Evolutionary conservation across 176 grass and related monocot genomes (phyloP).

Genomic region (Zoysia pacifica): DNA sequence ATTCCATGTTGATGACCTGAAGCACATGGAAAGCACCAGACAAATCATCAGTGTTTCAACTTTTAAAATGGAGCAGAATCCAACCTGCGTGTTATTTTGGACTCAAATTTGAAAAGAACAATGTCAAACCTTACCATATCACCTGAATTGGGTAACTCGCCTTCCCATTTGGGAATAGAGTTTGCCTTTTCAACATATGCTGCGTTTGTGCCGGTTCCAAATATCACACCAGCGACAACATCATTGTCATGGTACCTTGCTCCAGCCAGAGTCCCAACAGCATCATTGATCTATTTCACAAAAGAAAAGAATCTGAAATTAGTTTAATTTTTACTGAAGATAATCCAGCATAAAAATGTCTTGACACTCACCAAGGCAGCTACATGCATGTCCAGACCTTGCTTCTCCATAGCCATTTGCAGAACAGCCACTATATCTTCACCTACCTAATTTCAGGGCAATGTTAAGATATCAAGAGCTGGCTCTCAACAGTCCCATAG

Average conservation of each 20-base stretch:
- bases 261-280: conserved; percentile 84
- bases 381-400: conserved; percentile 82
- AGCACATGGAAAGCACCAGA: conserved; percentile 12
- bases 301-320: conserved; percentile 23
- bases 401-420: conserved; percentile 64
- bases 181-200: conserved; percentile 83
- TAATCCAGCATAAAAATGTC: neutral
- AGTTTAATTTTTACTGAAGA: neutral
- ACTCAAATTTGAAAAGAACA: conserved; percentile 20
- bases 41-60: conserved; percentile 14
- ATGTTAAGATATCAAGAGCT: neutral
- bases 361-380: conserved; percentile 63
- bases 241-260: conserved; percentile 75
- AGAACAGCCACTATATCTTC: conserved; percentile 73
- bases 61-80: conserved; percentile 2
- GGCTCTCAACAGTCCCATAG: no score
- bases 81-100: neutral
- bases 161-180: conserved; percentile 70
- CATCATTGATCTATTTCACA: conserved; percentile 78
- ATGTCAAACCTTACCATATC: conserved; percentile 64
- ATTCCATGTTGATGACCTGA: conserved; percentile 96
- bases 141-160: conserved; percentile 61
- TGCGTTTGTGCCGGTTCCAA: conserved; percentile 91
- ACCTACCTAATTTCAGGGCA: conserved; percentile 63
- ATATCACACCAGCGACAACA: conserved; percentile 77